These are phyloP conservation scores for Hippophae gyantsensis DNA, from an alignment of 306 rosid species.

Conservation along the genomic window DNA sequence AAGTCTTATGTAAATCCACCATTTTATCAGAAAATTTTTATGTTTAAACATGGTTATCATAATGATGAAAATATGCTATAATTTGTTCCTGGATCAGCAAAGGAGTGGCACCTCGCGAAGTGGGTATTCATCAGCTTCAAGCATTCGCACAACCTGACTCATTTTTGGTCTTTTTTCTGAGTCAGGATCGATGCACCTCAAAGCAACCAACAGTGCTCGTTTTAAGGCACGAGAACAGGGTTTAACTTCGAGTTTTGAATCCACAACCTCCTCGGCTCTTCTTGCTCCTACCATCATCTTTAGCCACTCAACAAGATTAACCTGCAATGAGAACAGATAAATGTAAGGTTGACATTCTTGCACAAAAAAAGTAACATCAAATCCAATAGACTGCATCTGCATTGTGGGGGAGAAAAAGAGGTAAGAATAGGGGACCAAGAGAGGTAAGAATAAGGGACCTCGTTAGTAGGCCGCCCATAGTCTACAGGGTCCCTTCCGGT, in stretches of 20 bases:
- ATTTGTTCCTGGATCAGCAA: not conserved
- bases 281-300: conserved; percentile 90
- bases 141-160: conserved; percentile 90
- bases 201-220: conserved; percentile 72
- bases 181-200: conserved; percentile 87
- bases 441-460: conserved; percentile 24
- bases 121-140: conserved; percentile 86
- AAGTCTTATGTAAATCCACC: no score
- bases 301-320: conserved; percentile 96
- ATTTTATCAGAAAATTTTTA: no score
- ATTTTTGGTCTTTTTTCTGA: conserved; percentile 82
- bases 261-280: conserved; percentile 87
- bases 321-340: conserved; percentile 38
- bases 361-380: not conserved
- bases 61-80: no score
- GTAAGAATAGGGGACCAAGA: not conserved
- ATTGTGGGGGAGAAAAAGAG: not conserved
- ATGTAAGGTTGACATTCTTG: conserved; percentile 10
- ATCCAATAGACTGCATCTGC: not conserved
- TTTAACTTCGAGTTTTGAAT: conserved; percentile 60
- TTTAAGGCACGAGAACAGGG: conserved; percentile 72
- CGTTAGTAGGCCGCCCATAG: conserved; percentile 70
- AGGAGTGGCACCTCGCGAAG: conserved; percentile 57
- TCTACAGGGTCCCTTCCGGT: conserved; percentile 97
- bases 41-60: no score